Conservation (phyloP, 2,329 filamentous ascomycete genomes). For the Pseudogymnoascus pannorum region DNA sequence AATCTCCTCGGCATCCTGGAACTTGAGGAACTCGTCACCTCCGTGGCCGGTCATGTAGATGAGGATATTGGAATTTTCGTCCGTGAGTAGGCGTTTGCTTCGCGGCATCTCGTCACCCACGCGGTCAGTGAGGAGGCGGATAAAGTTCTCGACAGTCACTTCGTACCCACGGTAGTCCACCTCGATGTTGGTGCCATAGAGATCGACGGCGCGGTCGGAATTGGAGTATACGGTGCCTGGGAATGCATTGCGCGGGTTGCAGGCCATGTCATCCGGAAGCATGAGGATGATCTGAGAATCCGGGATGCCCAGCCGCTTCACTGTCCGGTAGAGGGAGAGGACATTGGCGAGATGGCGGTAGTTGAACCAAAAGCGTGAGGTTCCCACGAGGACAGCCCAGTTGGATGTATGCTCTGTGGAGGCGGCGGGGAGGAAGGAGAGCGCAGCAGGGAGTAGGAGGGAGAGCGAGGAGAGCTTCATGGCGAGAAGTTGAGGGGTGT, state of each 20-base stretch:
- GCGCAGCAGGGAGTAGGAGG: constrained; percentile 40
- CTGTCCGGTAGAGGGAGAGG: constrained; percentile 92
- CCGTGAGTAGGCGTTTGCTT: constrained; percentile 87
- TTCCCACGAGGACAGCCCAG: constrained; percentile 98
- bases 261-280: constrained; percentile 99
- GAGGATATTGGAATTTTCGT: constrained; percentile 91
- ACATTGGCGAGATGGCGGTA: constrained; percentile 98
- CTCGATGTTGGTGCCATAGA: constrained; percentile 98
- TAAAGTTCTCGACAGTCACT: constrained; percentile 98
- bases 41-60: constrained; percentile 99
- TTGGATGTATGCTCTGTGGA: constrained; percentile 84
- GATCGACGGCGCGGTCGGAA: constrained; percentile 85
- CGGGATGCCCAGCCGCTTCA: constrained; percentile 94
- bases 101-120: constrained; percentile 91
- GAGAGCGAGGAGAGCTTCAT: constrained; percentile 49
- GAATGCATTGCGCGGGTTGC: constrained; percentile 97
- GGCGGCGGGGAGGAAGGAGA: constrained; percentile 33
- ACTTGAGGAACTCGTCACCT: constrained; percentile 96
- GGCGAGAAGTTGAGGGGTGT: constrained; percentile 11
- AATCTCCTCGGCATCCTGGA: constrained; percentile 97
- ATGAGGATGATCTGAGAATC: constrained; percentile 99
- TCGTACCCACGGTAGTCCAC: constrained; percentile 98
- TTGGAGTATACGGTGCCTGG: constrained; percentile 98
- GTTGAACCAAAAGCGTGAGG: constrained; percentile 99
- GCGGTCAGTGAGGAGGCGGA: constrained; percentile 86